Conservation (phyloP, 345 rosid species). For the Hibiscus tridactylites region DNA sequence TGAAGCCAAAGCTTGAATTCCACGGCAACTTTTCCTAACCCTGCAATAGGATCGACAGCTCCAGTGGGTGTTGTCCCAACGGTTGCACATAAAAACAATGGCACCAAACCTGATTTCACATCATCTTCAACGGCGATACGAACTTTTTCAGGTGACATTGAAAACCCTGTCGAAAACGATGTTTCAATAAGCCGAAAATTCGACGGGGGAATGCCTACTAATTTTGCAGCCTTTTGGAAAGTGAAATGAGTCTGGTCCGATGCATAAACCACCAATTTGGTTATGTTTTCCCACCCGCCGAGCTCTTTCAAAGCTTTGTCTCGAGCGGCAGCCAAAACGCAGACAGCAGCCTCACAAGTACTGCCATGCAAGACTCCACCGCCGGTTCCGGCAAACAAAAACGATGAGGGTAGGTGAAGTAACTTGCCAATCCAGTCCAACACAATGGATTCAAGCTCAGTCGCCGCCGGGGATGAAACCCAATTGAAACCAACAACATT, state of each 20-base stretch:
- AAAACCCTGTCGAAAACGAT: constrained; percentile 15
- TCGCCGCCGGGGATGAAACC: constrained; percentile 19
- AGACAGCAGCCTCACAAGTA: neutral
- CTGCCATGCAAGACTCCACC: constrained; percentile 13
- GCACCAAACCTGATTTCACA: constrained; percentile 15
- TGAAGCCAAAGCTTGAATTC: constrained; percentile 21
- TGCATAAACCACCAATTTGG: constrained; percentile 21
- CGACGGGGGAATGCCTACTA: constrained; percentile 18
- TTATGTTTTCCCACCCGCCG: constrained; percentile 11
- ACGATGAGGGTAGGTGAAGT: constrained; percentile 15
- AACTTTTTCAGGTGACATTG: constrained; percentile 11
- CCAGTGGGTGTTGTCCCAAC: constrained; percentile 20
- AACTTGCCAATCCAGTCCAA: constrained; percentile 24
- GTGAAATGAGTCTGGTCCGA: constrained; percentile 9
- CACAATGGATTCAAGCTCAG: constrained; percentile 24
- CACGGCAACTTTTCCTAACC: constrained; percentile 14
- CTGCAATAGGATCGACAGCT: constrained; percentile 22
- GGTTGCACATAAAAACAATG: constrained; percentile 24
- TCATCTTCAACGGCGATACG: constrained; percentile 10
- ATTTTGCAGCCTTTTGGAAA: constrained; percentile 6
- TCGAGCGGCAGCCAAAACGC: neutral
- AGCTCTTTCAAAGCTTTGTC: neutral
- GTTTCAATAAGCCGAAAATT: constrained; percentile 18
- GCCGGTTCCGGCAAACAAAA: constrained; percentile 1
- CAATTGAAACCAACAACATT: constrained; percentile 20